Evolutionary conservation across 352 stramenopile species (phyloP), one percentile per base, ranked within the genome.

Genomic region (Peronospora farinosa): DNA sequence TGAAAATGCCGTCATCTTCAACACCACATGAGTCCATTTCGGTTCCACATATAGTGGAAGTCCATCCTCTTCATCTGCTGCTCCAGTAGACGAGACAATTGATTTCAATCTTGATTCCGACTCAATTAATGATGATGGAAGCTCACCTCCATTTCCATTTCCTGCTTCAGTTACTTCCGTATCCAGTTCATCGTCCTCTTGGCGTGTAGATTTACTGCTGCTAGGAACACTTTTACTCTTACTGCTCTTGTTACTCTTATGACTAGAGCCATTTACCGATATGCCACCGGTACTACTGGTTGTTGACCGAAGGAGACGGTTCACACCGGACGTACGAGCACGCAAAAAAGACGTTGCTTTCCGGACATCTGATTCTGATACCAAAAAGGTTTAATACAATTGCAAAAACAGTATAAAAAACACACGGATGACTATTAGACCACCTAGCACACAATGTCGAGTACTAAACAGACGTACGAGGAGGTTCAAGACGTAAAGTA

Each of bases 1-100:
- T 0, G 74, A 78, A 35, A 88, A 86, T 0, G 75, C 70, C 19
- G 78, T 88, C 81, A 92, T 92, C 61, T 92, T 92, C 13, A 92
- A 56, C 49, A 92, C 79, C 45, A 92, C 60, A 37, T 89, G 59
- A 1, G 53, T 82, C 79, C 77, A 88, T 7, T 67, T 67, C 16
- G 72, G 72, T 25, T 79, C 66, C 19, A 64, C 23, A 49, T 64
- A 77, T 0, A 41, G 27, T 8, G 60, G 35, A 4, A 56, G 40
- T 2, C 54, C 54, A 23, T 75, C 65, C 33, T 75, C 63, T 31
- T 69, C 63, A 33, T 71, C 57, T 11, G 46, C 48, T 47, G n/a
- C 44, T n/a, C 32, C 53, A 50, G 38, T 49, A 17, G 62, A 56
- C 27, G 46, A 44, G 13, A 31, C 47, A 3, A 12, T 21, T 7